A percentile compares a stretch with the other conserved stretches of the same genome.
Conservation (phyloP, 139 green algal genomes). For the Chlorella sp. region DNA sequence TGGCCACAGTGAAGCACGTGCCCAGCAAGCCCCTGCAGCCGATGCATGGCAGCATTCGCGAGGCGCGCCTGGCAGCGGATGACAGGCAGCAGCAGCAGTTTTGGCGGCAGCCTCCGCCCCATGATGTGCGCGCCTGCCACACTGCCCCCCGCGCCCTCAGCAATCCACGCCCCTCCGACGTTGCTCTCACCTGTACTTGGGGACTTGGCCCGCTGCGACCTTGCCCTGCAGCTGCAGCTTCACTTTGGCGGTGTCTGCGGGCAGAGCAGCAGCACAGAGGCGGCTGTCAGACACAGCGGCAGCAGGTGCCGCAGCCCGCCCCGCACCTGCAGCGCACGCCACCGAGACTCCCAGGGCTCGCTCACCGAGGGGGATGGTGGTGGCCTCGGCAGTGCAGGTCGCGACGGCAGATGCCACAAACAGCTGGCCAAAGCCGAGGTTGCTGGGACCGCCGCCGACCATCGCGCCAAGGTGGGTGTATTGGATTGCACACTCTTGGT, state of each 20-base stretch:
- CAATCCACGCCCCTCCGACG: neutral
- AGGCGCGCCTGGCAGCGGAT: neutral
- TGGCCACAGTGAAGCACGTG: conserved; percentile 87
- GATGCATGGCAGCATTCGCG: neutral
- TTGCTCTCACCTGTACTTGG: conserved; percentile 64
- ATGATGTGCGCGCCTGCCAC: too few relatives aligned
- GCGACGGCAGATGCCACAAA: conserved; percentile 74
- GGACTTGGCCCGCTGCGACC: conserved; percentile 28
- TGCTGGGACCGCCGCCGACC: neutral
- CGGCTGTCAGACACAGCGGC: neutral
- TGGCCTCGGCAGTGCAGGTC: conserved; percentile 82
- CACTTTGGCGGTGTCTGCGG: conserved; percentile 97
- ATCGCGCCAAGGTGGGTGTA: too few relatives aligned
- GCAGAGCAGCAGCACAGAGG: conserved; percentile 46
- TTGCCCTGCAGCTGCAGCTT: conserved; percentile 88
- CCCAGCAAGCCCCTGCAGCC: conserved; percentile 85
- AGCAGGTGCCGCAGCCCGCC: neutral
- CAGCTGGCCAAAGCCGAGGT: conserved; percentile 32
- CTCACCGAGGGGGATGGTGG: neutral
- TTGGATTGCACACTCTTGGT: too few relatives aligned
- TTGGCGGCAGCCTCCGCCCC: neutral
- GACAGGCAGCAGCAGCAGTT: neutral
- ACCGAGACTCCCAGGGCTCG: neutral
- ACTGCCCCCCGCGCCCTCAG: neutral
- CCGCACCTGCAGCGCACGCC: neutral